A percentile compares a stretch with the other conserved stretches of the same genome.
These are phyloP conservation scores for Hirsutella minnesotensis DNA, from an alignment of 2,329 filamentous ascomycete genomes.

Conservation along the genomic window DNA sequence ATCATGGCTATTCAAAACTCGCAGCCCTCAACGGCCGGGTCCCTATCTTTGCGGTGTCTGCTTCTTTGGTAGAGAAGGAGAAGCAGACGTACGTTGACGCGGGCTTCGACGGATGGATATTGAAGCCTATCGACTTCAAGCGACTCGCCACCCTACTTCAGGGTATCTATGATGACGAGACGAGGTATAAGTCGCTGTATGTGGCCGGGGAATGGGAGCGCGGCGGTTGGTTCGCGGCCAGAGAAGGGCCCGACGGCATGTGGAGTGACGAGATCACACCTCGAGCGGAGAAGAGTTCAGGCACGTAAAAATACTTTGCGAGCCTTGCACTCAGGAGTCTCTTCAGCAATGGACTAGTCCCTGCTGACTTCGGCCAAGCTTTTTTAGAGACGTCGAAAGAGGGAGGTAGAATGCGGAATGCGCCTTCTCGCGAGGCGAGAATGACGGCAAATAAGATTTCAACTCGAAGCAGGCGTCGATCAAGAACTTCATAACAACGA, in stretches of 20 bases:
- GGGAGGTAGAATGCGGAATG: no score
- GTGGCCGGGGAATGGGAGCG: constrained; percentile 63
- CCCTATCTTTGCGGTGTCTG: constrained; percentile 79
- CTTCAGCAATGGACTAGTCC: no score
- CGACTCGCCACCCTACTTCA: constrained; percentile 56
- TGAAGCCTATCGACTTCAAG: constrained; percentile 78
- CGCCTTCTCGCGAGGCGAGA: no score
- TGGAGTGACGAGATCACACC: constrained; percentile 14
- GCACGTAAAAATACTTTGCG: not conserved
- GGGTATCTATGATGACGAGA: constrained; percentile 52
- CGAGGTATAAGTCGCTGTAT: constrained; percentile 55
- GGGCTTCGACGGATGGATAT: constrained; percentile 84
- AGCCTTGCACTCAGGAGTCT: not conserved
- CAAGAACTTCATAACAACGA: no score
- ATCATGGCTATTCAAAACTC: constrained; percentile 42
- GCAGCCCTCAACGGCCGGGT: constrained; percentile 52
- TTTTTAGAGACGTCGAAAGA: no score
- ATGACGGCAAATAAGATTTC: no score
- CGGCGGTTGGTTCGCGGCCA: constrained; percentile 65
- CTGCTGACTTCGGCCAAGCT: no score
- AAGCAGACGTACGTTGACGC: constrained; percentile 57
- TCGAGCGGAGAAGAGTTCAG: constrained; percentile 9
- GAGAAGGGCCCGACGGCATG: constrained; percentile 4
- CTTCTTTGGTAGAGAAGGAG: constrained; percentile 63
- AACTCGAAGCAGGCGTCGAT: no score